Percentiles rank a stretch among this genome's conserved stretches.
Evolutionary conservation across 139 green algal species (phyloP).

Genomic region (Haematococcus lacustris): DNA sequence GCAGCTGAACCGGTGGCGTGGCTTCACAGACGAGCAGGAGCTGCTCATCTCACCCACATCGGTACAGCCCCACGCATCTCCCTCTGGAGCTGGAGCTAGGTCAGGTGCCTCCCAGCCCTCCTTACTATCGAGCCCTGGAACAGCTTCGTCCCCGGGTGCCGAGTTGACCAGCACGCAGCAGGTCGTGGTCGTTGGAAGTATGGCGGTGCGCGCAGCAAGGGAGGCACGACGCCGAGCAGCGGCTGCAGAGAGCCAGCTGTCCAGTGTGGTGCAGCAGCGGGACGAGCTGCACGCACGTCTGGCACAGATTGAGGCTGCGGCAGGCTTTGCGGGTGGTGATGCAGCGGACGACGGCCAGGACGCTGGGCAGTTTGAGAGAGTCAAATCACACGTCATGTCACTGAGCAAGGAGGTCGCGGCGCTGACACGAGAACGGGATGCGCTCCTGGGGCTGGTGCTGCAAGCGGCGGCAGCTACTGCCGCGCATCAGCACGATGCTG

Average conservation of each 20-base stretch:
- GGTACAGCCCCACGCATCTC: neutral
- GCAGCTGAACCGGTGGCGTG: conserved; percentile 18
- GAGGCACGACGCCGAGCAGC: conserved; percentile 15
- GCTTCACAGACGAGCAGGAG: conserved; percentile 10
- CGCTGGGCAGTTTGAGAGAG: neutral
- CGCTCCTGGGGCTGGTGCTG: conserved; percentile 19
- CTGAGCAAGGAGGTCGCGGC: conserved; percentile 18
- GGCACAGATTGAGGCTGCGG: neutral
- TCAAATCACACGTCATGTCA: conserved; percentile 11
- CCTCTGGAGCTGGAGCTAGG: no score
- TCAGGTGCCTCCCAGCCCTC: no score
- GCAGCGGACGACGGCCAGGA: neutral
- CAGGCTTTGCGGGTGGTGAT: neutral
- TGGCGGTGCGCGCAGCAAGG: conserved; percentile 13
- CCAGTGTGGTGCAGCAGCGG: neutral
- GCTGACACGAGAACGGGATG: conserved; percentile 20
- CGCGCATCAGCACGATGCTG: no score
- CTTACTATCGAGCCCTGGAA: neutral
- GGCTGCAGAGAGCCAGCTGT: neutral
- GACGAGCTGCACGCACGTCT: neutral
- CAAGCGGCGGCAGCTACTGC: no score
- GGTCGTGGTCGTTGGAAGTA: conserved; percentile 13
- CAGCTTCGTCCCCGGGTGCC: neutral
- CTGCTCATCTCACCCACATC: neutral
- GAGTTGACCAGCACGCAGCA: neutral